Evolutionary conservation across 805 yeast species (phyloP), one percentile per base, ranked within the genome.

Genomic region (Lachancea sp.): DNA sequence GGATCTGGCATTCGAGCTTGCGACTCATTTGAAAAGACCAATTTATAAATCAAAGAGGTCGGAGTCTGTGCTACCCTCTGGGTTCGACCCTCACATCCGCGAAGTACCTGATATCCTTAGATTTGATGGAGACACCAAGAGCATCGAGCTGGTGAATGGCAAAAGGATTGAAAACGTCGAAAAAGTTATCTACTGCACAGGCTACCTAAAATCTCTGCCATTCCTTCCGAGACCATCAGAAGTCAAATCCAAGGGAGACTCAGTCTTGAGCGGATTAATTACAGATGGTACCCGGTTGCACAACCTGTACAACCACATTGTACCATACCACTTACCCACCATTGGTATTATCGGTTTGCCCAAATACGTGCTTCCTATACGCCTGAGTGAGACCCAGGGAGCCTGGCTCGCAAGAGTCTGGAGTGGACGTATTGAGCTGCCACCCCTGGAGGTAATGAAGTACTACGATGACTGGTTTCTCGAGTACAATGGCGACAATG

Each of bases 191-290:
- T 82, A 78, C 56, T 83, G 85, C 36, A 84, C 95, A 0, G 95
- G 95, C 1, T 85, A 83, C 58, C 64, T 76, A 34, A 78, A 78
- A 52, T 71, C 76, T 26, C 67, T 75, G 41, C 92, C 94, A 16
- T 82, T 75, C 49, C 58, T 85, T 37, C 68, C 72, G 42, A 31
- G 35, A 19, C 24, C 42, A 8, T 36, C 48, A 15, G 38, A 41
- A 35, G 42, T 51, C 36, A 11, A 37, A 3, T 37, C 40, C 22
- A 13, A 29, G 8, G 43, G 46, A 12, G 42, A 47, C 16, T 26
- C 48, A 34, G 20, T 46, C 12, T 38, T 47, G 15, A 50, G 49
- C 26, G 71, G 69, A 2, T 42, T 72, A 20, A 61, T 72, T 22
- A 67, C 78, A 1, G 58, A 64, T 38, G 80, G 81, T 1, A 55